Evolutionary conservation across 768 basidiomycete species (phyloP).

Genomic region (Phanerochaete sordida): DNA sequence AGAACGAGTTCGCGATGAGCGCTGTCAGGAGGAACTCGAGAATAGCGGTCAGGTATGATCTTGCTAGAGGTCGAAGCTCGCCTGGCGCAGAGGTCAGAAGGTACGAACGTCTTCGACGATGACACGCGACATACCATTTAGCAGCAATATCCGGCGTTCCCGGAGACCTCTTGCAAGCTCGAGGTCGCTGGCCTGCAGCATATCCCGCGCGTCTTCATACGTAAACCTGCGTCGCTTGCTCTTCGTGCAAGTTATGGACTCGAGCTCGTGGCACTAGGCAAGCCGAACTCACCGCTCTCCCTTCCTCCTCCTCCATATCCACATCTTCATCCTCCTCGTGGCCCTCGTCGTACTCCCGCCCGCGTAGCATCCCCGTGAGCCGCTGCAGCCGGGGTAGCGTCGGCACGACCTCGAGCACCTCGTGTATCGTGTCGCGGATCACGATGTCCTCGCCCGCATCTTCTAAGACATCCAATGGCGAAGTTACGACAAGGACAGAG

Average conservation of each 20-base stretch:
- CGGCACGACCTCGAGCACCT: conserved; percentile 80
- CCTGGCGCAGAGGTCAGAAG: conserved; percentile 35
- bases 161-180: conserved; percentile 66
- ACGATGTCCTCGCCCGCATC: conserved; percentile 44
- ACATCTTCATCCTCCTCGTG: conserved; percentile 42
- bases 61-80: conserved; percentile 69
- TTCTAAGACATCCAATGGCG: conserved; percentile 25
- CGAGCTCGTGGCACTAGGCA: background rate
- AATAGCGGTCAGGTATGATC: conserved; percentile 60
- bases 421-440: conserved; percentile 77
- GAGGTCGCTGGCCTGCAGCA: conserved; percentile 79
- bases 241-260: conserved; percentile 17
- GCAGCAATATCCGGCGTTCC: conserved; percentile 66
- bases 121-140: conserved; percentile 49
- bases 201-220: conserved; percentile 56
- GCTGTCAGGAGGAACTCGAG: conserved; percentile 74
- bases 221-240: conserved; percentile 39
- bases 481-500: conserved; percentile 71
- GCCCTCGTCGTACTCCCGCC: conserved; percentile 66
- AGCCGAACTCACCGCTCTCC: conserved; percentile 12
- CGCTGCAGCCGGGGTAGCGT: conserved; percentile 75
- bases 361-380: conserved; percentile 56
- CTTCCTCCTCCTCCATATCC: conserved; percentile 24
- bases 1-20: conserved; percentile 60
- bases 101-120: background rate